Evolutionary conservation across 768 basidiomycete genomes (phyloP).

Genomic region (Lentinula lateritia): DNA sequence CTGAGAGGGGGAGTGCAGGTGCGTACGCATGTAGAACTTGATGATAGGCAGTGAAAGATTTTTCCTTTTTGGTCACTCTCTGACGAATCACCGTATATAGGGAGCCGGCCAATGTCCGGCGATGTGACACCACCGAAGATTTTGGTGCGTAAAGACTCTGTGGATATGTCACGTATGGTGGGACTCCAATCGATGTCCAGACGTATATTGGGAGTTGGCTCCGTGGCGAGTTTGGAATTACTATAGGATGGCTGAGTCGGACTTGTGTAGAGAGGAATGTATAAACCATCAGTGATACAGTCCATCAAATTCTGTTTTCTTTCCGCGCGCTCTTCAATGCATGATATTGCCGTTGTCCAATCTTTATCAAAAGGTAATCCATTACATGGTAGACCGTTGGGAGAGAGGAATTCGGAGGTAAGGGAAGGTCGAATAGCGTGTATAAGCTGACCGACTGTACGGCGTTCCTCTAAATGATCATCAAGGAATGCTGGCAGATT

Average conservation of each 20-base stretch:
- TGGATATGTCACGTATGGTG: too few species aligned
- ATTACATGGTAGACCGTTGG: neutral
- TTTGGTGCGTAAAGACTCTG: too few species aligned
- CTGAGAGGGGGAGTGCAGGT: too few species aligned
- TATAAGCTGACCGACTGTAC: neutral
- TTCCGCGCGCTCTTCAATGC: neutral
- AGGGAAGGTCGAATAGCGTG: neutral
- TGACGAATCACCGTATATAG: too few species aligned
- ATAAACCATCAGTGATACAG: neutral
- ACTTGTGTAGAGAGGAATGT: neutral
- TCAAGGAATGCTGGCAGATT: neutral
- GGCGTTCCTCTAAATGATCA: neutral
- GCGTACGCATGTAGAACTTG: too few species aligned
- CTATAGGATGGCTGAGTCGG: neutral
- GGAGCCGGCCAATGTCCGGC: too few species aligned
- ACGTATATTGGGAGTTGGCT: too few species aligned
- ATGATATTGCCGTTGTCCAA: neutral
- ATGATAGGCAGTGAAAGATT: too few species aligned
- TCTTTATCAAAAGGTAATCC: neutral
- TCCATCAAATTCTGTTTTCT: neutral
- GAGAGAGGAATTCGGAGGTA: neutral
- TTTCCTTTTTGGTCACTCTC: too few species aligned
- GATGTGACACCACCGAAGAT: too few species aligned
- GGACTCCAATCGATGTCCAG: too few species aligned
- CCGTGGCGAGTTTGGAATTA: neutral